Percentiles rank a stretch among this genome's conserved stretches.
These are phyloP conservation scores for Auriscalpium microsporum DNA, from an alignment of 768 basidiomycete genomes.

Conservation along the genomic window DNA sequence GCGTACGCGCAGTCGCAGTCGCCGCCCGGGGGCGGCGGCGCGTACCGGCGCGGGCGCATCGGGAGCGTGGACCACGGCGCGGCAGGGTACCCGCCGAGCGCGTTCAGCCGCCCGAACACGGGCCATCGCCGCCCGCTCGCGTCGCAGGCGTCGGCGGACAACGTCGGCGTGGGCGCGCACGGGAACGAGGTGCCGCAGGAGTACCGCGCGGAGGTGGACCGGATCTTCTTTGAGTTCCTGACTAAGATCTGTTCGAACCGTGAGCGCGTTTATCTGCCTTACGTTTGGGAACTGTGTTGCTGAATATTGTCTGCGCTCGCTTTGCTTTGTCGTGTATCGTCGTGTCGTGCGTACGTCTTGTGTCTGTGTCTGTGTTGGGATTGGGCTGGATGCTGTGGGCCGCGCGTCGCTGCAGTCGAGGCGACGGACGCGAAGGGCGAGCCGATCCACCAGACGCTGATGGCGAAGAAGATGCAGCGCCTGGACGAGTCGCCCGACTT, in stretches of 20 bases:
- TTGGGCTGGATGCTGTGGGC: background rate
- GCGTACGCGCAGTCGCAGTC: slow-evolving; percentile 20
- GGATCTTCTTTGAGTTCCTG: slow-evolving; percentile 85
- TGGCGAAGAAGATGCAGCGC: slow-evolving; percentile 98
- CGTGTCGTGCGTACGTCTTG: too few relatives aligned
- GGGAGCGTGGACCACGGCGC: slow-evolving; percentile 8
- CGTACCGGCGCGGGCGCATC: slow-evolving; percentile 10
- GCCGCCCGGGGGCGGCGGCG: slow-evolving; percentile 2
- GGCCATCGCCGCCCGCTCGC: slow-evolving; percentile 6
- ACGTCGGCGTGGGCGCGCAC: slow-evolving; percentile 24
- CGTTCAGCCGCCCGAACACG: background rate
- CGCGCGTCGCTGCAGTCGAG: slow-evolving; percentile 53
- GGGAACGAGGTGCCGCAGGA: slow-evolving; percentile 71
- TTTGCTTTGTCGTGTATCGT: background rate
- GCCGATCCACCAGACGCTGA: slow-evolving; percentile 93
- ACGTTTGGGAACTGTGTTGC: too few relatives aligned
- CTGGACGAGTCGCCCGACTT: slow-evolving; percentile 95
- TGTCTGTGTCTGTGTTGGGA: too few relatives aligned
- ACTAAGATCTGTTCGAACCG: slow-evolving; percentile 84
- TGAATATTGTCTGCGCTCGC: background rate
- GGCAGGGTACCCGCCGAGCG: background rate
- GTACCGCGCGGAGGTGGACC: slow-evolving; percentile 74
- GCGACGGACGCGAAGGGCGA: slow-evolving; percentile 92
- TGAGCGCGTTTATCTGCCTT: slow-evolving; percentile 31
- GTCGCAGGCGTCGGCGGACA: slow-evolving; percentile 18